Evolutionary conservation across 306 rosid genomes (phyloP).

Genomic region (Rubus idaeus): DNA sequence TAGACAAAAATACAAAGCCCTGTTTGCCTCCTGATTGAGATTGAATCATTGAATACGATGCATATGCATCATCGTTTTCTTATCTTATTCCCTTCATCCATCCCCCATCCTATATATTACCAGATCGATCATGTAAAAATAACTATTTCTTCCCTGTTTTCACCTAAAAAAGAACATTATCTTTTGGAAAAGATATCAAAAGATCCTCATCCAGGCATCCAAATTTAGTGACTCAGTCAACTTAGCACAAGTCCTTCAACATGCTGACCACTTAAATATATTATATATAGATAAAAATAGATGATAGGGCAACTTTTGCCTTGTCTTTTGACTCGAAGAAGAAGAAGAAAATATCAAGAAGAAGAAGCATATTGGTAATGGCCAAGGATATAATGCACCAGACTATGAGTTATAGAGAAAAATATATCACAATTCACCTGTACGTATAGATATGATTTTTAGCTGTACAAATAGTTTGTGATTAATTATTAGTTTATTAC

Average conservation of each 20-base stretch:
- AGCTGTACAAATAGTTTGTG: too few species aligned
- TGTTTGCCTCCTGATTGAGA: neutral
- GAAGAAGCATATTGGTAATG: neutral
- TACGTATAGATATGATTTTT: too few species aligned
- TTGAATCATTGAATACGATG: neutral
- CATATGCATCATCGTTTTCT: neutral
- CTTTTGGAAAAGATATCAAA: neutral
- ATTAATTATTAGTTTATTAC: too few species aligned
- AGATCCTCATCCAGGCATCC: neutral
- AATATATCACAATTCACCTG: too few species aligned
- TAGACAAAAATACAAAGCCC: neutral
- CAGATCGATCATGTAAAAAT: neutral
- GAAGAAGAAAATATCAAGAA: too few species aligned
- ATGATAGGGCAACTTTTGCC: neutral
- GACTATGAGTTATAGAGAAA: too few species aligned
- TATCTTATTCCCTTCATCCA: neutral
- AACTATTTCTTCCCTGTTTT: neutral
- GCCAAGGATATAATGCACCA: too few species aligned
- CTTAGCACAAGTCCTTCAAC: neutral
- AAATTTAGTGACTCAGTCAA: conserved; percentile 8
- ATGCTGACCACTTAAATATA: neutral
- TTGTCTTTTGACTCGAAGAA: neutral
- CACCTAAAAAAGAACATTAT: neutral
- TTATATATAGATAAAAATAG: too few species aligned
- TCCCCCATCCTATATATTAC: neutral